Evolutionary conservation across 805 yeast species (phyloP).

Genomic region (Schwanniomyces polymorphus): DNA sequence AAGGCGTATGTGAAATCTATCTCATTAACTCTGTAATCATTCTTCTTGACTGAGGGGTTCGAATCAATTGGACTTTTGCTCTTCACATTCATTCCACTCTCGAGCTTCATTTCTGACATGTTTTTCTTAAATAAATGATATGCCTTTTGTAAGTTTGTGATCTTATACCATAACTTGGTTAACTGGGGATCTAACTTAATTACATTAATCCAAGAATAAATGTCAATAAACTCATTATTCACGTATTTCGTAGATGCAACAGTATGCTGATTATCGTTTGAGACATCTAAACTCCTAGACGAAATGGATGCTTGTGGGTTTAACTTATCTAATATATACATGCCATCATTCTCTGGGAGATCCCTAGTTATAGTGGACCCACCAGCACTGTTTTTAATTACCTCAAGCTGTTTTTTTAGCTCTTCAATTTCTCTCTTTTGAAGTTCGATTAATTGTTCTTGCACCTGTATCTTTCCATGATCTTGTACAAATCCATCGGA

Average conservation of each 20-base stretch:
- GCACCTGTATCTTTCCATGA: conserved; percentile 8
- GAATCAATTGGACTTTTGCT: not conserved
- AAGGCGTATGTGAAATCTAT: conserved; percentile 22
- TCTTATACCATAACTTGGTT: conserved; percentile 40
- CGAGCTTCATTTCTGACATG: conserved; percentile 6
- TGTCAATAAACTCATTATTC: conserved; percentile 14
- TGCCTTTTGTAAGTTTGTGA: conserved; percentile 39
- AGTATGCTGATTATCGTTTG: conserved; percentile 15
- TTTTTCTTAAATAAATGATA: conserved; percentile 37
- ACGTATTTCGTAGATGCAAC: not conserved
- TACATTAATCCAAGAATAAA: conserved; percentile 40
- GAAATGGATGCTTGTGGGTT: conserved; percentile 10
- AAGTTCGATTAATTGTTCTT: conserved; percentile 20
- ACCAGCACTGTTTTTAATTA: not conserved
- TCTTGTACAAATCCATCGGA: conserved; percentile 14
- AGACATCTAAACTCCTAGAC: conserved; percentile 12
- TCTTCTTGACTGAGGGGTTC: conserved; percentile 5
- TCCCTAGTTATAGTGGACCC: too few relatives aligned
- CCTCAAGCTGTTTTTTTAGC: conserved; percentile 23
- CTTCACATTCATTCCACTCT: not conserved
- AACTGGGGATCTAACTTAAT: conserved; percentile 40
- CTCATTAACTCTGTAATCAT: conserved; percentile 18
- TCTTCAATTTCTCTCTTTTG: conserved; percentile 34
- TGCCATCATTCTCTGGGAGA: not conserved
- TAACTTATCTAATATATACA: conserved; percentile 22